A percentile compares a stretch with the other conserved stretches of the same genome.
phyloP scores from a whole-genome alignment of 116 monocot species.

The Zostera marina region DNA sequence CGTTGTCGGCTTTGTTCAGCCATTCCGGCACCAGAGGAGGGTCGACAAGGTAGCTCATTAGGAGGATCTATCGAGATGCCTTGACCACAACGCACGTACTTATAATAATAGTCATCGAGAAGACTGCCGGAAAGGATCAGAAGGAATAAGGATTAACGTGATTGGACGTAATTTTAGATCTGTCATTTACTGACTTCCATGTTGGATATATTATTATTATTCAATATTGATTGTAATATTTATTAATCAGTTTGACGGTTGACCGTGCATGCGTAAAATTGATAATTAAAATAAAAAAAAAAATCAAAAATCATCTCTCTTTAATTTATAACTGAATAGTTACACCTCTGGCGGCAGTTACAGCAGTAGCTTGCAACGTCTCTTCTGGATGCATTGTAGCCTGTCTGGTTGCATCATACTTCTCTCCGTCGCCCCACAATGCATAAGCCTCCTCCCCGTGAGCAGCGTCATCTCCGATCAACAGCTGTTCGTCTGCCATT shows the following conservation, averaged over 20 bases:
- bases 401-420: slow-evolving; percentile 19
- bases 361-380: background rate
- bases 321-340: slow-evolving; percentile 13
- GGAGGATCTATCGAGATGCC: too few relatives aligned
- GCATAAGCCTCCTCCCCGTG: slow-evolving; percentile 32
- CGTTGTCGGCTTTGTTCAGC: slow-evolving; percentile 94
- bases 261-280: too few relatives aligned
- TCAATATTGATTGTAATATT: too few relatives aligned
- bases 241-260: too few relatives aligned
- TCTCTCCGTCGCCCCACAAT: slow-evolving; percentile 39
- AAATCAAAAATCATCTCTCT: background rate
- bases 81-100: too few relatives aligned
- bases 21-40: slow-evolving; percentile 32
- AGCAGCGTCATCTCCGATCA: slow-evolving; percentile 28
- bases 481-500: slow-evolving; percentile 27
- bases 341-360: slow-evolving; percentile 12
- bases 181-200: too few relatives aligned
- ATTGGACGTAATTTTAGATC: too few relatives aligned
- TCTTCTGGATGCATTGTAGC: slow-evolving; percentile 8
- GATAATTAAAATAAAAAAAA: too few relatives aligned
- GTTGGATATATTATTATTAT: too few relatives aligned
- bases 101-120: too few relatives aligned
- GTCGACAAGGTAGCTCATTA: slow-evolving; percentile 1
- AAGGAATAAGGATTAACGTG: too few relatives aligned
- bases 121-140: too few relatives aligned